phyloP scores from a whole-genome alignment of 495 filamentous ascomycete species.

The Talaromyces thailandensis region DNA sequence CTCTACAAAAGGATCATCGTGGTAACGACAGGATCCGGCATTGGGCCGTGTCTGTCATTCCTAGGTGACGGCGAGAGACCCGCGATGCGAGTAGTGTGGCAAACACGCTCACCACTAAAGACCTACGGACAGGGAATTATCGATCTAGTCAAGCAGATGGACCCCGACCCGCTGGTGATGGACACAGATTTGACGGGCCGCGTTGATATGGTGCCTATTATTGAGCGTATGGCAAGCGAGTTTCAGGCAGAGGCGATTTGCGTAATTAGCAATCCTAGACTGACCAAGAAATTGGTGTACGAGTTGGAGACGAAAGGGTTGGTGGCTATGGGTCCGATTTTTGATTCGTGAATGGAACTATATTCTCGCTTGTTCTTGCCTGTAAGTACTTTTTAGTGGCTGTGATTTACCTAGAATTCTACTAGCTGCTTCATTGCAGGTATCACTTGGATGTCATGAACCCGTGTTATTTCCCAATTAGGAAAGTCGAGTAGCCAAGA shows the following conservation, averaged over 20 bases:
- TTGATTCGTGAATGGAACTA: slow-evolving; percentile 52
- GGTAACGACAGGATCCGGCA: slow-evolving; percentile 78
- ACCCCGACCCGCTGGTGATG: slow-evolving; percentile 45
- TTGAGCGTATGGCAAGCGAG: slow-evolving; percentile 47
- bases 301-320: slow-evolving; percentile 61
- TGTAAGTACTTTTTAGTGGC: background rate
- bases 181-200: slow-evolving; percentile 42
- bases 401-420: background rate
- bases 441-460: background rate
- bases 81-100: slow-evolving; percentile 50
- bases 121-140: slow-evolving; percentile 47
- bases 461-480: background rate
- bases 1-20: slow-evolving; percentile 62
- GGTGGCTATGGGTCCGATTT: slow-evolving; percentile 70
- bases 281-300: slow-evolving; percentile 66
- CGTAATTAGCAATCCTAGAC: slow-evolving; percentile 64
- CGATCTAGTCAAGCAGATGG: slow-evolving; percentile 38
- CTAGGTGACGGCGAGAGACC: slow-evolving; percentile 38
- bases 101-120: slow-evolving; percentile 40
- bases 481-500: background rate
- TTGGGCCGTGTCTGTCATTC: slow-evolving; percentile 52
- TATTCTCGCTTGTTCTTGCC: background rate
- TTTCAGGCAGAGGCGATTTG: slow-evolving; percentile 63
- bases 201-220: slow-evolving; percentile 47
- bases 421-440: background rate